These are phyloP conservation scores for Terfezia claveryi DNA, from an alignment of 495 filamentous ascomycete species.

Conservation along the genomic window DNA sequence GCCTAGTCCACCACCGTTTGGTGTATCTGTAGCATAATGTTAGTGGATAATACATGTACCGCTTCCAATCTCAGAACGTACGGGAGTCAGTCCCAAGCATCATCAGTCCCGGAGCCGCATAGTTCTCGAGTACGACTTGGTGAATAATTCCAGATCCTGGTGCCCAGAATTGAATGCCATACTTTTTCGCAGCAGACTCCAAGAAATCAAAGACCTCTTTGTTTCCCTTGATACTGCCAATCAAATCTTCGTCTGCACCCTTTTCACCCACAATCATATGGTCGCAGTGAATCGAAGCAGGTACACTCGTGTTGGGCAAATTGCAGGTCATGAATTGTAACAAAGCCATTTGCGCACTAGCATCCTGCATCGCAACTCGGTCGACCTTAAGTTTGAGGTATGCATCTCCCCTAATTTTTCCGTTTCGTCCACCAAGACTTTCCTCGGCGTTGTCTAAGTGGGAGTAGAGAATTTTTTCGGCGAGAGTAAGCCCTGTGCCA, in stretches of 20 bases:
- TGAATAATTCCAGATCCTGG: constrained; percentile 98
- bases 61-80: background rate
- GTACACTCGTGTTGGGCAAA: constrained; percentile 75
- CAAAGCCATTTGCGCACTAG: constrained; percentile 92
- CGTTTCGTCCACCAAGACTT: constrained; percentile 52
- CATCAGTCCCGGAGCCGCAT: constrained; percentile 91
- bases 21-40: constrained; percentile 35
- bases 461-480: constrained; percentile 95
- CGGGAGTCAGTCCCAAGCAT: constrained; percentile 97
- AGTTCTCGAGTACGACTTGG: constrained; percentile 95
- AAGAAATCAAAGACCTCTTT: constrained; percentile 95
- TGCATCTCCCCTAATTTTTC: constrained; percentile 71
- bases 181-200: constrained; percentile 82
- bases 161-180: constrained; percentile 97
- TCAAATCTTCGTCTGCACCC: constrained; percentile 73
- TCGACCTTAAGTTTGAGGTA: constrained; percentile 97
- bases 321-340: constrained; percentile 97
- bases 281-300: constrained; percentile 95
- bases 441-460: constrained; percentile 78
- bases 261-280: constrained; percentile 93
- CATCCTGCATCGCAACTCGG: constrained; percentile 96
- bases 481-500: constrained; percentile 79
- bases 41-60: background rate
- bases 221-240: constrained; percentile 71
- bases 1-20: constrained; percentile 80